A percentile compares a stretch with the other conserved stretches of the same genome.
Evolutionary conservation across 2,329 filamentous ascomycete species (phyloP).

Genomic region (Curvularia eragrostidis): DNA sequence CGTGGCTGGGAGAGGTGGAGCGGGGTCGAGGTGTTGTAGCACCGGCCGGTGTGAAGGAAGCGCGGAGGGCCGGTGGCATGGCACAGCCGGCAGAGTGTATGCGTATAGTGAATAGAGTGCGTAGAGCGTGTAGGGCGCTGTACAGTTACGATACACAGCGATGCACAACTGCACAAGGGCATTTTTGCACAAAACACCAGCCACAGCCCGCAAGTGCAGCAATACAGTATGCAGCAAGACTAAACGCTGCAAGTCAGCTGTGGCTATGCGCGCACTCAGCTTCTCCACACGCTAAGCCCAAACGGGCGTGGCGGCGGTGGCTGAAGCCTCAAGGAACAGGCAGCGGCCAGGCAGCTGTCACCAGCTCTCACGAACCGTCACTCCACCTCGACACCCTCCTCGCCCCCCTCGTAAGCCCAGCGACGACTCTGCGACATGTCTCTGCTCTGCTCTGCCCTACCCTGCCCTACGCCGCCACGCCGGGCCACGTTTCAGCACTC

Average conservation of each 20-base stretch:
- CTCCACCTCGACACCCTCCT: background rate
- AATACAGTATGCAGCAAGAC: slow-evolving; percentile 14
- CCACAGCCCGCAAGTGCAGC: slow-evolving; percentile 18
- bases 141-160: too few species aligned
- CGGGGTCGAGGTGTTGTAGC: background rate
- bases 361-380: background rate
- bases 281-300: slow-evolving; percentile 13
- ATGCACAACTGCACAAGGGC: slow-evolving; percentile 12
- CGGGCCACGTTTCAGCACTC: slow-evolving; percentile 33
- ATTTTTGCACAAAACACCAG: slow-evolving; percentile 11
- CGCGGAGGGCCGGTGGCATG: background rate
- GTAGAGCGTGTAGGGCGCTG: too few species aligned
- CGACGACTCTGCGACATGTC: slow-evolving; percentile 14
- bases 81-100: background rate
- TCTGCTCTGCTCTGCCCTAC: slow-evolving; percentile 7
- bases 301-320: slow-evolving; percentile 27
- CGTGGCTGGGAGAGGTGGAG: background rate
- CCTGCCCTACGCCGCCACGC: too few species aligned
- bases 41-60: background rate
- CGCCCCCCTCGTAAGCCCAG: slow-evolving; percentile 20
- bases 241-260: slow-evolving; percentile 22
- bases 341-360: slow-evolving; percentile 24
- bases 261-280: slow-evolving; percentile 38
- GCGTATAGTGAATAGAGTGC: too few species aligned
- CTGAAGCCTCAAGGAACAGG: slow-evolving; percentile 26